Conservation (phyloP, 768 basidiomycete genomes). For the Mycena venus region DNA sequence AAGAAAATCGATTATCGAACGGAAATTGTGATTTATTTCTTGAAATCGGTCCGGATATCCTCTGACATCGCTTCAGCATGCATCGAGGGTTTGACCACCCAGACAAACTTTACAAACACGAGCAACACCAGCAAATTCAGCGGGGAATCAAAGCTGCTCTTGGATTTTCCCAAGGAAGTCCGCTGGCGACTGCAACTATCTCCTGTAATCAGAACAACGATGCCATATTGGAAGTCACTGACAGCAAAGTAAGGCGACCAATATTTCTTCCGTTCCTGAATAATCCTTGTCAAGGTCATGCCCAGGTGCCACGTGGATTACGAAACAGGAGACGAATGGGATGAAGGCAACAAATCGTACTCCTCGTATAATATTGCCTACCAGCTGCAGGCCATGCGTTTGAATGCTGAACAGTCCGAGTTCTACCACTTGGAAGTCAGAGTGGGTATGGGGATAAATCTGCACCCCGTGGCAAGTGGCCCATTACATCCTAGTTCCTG, state of each 20-base stretch:
- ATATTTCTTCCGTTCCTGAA: neutral
- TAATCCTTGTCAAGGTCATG: neutral
- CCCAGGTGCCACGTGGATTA: neutral
- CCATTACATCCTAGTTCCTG: neutral
- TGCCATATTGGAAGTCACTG: neutral
- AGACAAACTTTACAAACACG: neutral
- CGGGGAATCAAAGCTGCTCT: neutral
- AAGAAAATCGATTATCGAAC: neutral
- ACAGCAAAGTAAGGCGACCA: neutral
- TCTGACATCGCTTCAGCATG: neutral
- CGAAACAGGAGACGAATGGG: slow-evolving; percentile 2
- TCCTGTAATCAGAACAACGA: neutral
- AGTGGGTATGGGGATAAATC: neutral
- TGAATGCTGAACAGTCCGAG: neutral
- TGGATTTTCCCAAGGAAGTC: slow-evolving; percentile 1
- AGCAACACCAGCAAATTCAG: neutral
- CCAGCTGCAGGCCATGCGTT: neutral
- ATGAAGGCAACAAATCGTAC: neutral
- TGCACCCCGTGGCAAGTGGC: neutral
- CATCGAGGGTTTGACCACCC: neutral
- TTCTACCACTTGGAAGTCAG: neutral
- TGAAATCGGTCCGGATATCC: neutral
- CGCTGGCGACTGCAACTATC: neutral
- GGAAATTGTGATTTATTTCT: neutral
- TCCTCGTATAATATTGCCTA: slow-evolving; percentile 4